Base-by-base conservation (phyloP, 2,329 filamentous ascomycete genomes). In the Akanthomyces dipterigenus region DNA sequence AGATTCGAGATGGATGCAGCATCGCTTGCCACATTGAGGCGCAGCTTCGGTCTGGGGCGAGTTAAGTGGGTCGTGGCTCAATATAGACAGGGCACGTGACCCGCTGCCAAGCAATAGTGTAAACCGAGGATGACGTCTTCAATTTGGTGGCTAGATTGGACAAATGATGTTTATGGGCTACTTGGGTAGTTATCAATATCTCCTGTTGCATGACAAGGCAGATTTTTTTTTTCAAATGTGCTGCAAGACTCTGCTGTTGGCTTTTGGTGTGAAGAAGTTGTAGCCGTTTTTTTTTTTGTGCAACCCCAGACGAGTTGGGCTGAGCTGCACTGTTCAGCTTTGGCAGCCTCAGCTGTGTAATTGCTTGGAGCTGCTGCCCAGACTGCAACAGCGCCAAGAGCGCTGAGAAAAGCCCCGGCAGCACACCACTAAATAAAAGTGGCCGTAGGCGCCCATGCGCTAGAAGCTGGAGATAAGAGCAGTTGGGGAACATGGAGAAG, bases 61-160 rank as follows among this genome's bases (percentile, higher is more conserved):
- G 38, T 49, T 20, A 42, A 40, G 34, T 49, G 55, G 22, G 8
- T 31, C 9, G 11, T 16, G 9, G 18, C 34, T 34, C 20, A 58
- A 49, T 28, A 50, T 16, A 14, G n/a, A 26, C 20, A 34, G 43
- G 1, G 53, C 60, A 61, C 60, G 60, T 61, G 60, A 61, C 28
- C 46, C 60, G 46, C 60, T 18, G 51, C 60, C 60, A 61, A 61
- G 60, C 45, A 46, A 31, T 9, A 18, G 34, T 31, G 14, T n/a
- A 36, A 48, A 43, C n/a, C 5, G 40, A n/a, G 24, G 46, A 60
- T 60, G 57, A 59, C 56, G 56, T 59, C 56, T 59, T 51, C 9
- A 18, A 58, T 50, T 58, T 22, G n/a, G n/a, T n/a, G n/a, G n/a
- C n/a, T n/a, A 12, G 18, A 43, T 24, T 14, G 36, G 14, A 38